A percentile compares a stretch with the other conserved stretches of the same genome.
Conservation (phyloP, 169 alveolate species). For the Eimeria praecox region DNA sequence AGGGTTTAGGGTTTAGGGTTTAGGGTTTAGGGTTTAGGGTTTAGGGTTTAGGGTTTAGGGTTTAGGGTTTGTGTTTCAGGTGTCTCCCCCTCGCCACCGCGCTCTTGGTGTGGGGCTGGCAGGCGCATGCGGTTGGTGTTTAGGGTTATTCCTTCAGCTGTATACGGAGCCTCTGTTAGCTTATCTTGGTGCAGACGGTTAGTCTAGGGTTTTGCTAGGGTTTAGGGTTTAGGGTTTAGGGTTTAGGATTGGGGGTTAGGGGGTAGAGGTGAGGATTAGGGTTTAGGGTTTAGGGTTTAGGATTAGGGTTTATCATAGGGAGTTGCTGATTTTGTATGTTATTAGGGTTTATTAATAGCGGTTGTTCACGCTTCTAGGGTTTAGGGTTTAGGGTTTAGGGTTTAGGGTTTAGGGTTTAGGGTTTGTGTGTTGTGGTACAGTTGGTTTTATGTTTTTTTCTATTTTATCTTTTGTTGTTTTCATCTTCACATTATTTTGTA, state of each 20-base stretch:
- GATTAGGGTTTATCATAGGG: neutral
- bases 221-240: neutral
- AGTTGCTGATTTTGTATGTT: no score
- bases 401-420: neutral
- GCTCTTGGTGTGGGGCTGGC: conserved; percentile 17
- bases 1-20: neutral
- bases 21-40: conserved; percentile 44
- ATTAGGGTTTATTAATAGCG: neutral
- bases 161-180: neutral
- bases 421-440: neutral
- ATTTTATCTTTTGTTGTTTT: neutral
- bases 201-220: neutral
- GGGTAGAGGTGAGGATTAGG: neutral
- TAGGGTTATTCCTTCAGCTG: neutral
- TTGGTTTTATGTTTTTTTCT: neutral
- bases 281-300: conserved; percentile 8
- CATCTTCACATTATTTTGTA: neutral
- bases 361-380: neutral
- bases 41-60: conserved; percentile 37
- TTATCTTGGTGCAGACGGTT: neutral
- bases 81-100: conserved; percentile 14
- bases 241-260: neutral
- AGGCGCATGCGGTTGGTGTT: neutral
- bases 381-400: conserved; percentile 21
- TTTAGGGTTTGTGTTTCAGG: conserved; percentile 39